A percentile compares a stretch with the other conserved stretches of the same genome.
Conservation (phyloP, 1,284 basidiomycete genomes). For the Grifola frondosa region DNA sequence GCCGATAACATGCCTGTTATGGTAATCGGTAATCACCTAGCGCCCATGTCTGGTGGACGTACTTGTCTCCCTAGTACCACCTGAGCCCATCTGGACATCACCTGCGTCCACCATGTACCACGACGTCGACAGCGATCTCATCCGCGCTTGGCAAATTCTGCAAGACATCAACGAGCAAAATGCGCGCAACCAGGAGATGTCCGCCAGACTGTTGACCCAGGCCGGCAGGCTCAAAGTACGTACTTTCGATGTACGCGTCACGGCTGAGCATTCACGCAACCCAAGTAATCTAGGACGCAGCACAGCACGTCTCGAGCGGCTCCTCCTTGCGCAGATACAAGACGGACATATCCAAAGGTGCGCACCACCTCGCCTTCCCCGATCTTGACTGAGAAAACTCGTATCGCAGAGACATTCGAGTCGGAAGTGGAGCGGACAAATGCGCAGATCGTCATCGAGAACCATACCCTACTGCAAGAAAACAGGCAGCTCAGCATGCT, state of each 20-base stretch:
- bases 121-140: conserved; percentile 69
- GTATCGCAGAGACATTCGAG: conserved; percentile 78
- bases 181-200: conserved; percentile 79
- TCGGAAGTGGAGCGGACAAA: conserved; percentile 90
- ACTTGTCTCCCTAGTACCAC: background rate
- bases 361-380: conserved; percentile 20
- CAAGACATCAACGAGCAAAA: conserved; percentile 87
- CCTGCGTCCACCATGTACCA: conserved; percentile 31
- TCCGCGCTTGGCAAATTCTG: conserved; percentile 76
- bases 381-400: background rate
- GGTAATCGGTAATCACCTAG: too few species aligned
- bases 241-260: conserved; percentile 7
- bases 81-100: conserved; percentile 2
- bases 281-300: conserved; percentile 60
- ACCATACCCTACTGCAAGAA: conserved; percentile 88
- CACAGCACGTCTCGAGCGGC: conserved; percentile 75
- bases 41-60: conserved; percentile 1
- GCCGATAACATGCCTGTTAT: too few species aligned
- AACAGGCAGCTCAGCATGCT: conserved; percentile 90
- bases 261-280: conserved; percentile 21
- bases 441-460: conserved; percentile 90
- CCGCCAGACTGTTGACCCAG: conserved; percentile 71
- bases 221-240: conserved; percentile 79
- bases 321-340: conserved; percentile 89
- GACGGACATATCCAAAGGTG: conserved; percentile 88